phyloP scores from a whole-genome alignment of 2,329 filamentous ascomycete genomes.

The Aspergillus persii region DNA sequence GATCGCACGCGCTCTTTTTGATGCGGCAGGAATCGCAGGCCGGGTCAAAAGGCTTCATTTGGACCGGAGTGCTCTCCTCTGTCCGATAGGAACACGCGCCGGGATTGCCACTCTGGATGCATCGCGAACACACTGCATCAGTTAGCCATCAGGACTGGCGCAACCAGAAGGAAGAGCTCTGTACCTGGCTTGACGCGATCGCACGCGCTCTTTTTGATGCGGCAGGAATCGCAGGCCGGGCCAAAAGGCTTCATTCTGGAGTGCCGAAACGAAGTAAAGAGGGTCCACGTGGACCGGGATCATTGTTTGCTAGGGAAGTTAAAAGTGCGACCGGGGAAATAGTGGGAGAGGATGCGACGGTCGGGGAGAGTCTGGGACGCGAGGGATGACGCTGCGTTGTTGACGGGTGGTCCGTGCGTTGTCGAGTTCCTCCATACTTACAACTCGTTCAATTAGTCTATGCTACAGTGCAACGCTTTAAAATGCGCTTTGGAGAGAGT shows the following conservation, averaged over 20 bases:
- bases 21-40: not conserved
- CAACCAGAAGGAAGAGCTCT: no score
- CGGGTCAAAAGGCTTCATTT: not conserved
- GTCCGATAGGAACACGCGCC: conserved; percentile 12
- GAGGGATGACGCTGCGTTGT: no score
- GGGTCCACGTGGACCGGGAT: not conserved
- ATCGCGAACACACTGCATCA: conserved; percentile 10
- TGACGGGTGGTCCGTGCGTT: no score
- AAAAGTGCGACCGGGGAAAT: not conserved
- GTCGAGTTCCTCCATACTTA: no score
- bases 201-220: not conserved
- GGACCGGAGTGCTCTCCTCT: conserved; percentile 10
- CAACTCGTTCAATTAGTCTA: no score
- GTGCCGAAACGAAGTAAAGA: not conserved
- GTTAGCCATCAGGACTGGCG: not conserved
- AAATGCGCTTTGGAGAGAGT: no score
- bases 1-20: not conserved
- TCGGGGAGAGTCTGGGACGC: no score
- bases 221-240: not conserved
- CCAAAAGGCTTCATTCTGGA: not conserved
- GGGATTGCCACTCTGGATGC: not conserved
- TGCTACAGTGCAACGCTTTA: no score
- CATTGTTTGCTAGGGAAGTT: not conserved
- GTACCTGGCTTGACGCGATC: conserved; percentile 1
- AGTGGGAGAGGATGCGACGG: no score